Evolutionary conservation across 1,284 basidiomycete genomes (phyloP).

Genomic region (Cryptococcus sp.): DNA sequence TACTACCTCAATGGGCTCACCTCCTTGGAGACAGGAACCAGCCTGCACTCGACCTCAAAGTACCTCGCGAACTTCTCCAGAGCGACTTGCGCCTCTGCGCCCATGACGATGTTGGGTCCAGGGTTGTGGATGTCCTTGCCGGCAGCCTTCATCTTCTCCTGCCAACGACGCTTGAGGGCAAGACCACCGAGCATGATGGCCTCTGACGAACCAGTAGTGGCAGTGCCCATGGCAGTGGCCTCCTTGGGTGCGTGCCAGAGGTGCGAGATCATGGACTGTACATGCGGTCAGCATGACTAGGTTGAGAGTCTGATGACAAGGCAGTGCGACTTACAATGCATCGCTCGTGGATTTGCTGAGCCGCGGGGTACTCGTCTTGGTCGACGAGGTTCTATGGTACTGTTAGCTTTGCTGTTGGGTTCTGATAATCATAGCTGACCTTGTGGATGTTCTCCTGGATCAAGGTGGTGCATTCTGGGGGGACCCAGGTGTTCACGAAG

Average conservation of each 20-base stretch:
- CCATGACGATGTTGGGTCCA: constrained; percentile 60
- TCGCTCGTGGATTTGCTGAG: constrained; percentile 71
- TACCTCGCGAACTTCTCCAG: constrained; percentile 80
- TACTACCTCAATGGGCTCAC: constrained; percentile 53
- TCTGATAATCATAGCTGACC: constrained; percentile 17
- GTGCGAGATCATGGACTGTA: constrained; percentile 78
- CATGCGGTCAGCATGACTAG: neutral
- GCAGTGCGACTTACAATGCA: constrained; percentile 55
- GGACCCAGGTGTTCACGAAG: constrained; percentile 71
- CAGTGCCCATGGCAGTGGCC: constrained; percentile 78
- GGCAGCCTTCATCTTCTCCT: constrained; percentile 77
- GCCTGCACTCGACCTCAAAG: constrained; percentile 58
- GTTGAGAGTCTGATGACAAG: constrained; percentile 6
- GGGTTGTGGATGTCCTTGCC: constrained; percentile 86
- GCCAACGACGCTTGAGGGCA: constrained; percentile 94
- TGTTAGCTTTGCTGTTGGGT: neutral
- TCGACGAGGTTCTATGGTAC: constrained; percentile 70
- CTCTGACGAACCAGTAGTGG: constrained; percentile 89
- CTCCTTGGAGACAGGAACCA: constrained; percentile 77
- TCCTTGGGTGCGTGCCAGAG: constrained; percentile 84
- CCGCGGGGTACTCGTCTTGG: constrained; percentile 87
- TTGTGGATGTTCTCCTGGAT: constrained; percentile 83
- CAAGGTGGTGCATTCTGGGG: constrained; percentile 67
- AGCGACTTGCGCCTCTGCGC: constrained; percentile 81
- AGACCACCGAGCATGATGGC: constrained; percentile 92